A percentile compares a stretch with the other conserved stretches of the same genome.
Conservation (phyloP, 371 early-diverging fungal species). For the Actinomortierella ambigua region DNA sequence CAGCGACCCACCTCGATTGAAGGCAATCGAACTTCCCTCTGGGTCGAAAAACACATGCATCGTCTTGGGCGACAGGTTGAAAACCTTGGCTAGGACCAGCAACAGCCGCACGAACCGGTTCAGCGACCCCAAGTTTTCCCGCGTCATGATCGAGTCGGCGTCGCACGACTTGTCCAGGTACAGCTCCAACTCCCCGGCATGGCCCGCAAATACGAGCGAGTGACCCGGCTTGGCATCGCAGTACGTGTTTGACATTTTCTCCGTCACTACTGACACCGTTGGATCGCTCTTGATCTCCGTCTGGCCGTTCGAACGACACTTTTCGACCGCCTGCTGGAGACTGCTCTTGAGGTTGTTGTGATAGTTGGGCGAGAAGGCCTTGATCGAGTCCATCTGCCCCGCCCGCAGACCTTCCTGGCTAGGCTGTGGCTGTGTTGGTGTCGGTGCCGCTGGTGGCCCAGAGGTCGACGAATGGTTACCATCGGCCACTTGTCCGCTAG, state of each 20-base stretch:
- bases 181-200: slow-evolving; percentile 55
- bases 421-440: background rate
- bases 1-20: slow-evolving; percentile 77
- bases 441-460: slow-evolving; percentile 1
- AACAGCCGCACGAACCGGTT: slow-evolving; percentile 62
- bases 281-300: slow-evolving; percentile 38
- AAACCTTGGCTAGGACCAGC: slow-evolving; percentile 63
- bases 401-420: too few species aligned
- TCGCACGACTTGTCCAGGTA: slow-evolving; percentile 56
- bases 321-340: slow-evolving; percentile 55
- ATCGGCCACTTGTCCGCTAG: slow-evolving; percentile 2
- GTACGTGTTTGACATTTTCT: slow-evolving; percentile 46
- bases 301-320: slow-evolving; percentile 59
- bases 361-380: slow-evolving; percentile 53
- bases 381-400: slow-evolving; percentile 3
- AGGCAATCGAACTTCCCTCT: slow-evolving; percentile 76
- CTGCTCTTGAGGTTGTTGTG: slow-evolving; percentile 55
- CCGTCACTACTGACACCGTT: slow-evolving; percentile 21
- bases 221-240: slow-evolving; percentile 64
- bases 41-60: slow-evolving; percentile 83
- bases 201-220: slow-evolving; percentile 55
- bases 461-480: slow-evolving; percentile 22
- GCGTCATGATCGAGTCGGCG: slow-evolving; percentile 48
- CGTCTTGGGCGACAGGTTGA: slow-evolving; percentile 57
- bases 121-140: slow-evolving; percentile 53